Evolutionary conservation across 257 asterid genomes (phyloP), one percentile per base, ranked within the genome.

Genomic region (Solanum peruvianum): DNA sequence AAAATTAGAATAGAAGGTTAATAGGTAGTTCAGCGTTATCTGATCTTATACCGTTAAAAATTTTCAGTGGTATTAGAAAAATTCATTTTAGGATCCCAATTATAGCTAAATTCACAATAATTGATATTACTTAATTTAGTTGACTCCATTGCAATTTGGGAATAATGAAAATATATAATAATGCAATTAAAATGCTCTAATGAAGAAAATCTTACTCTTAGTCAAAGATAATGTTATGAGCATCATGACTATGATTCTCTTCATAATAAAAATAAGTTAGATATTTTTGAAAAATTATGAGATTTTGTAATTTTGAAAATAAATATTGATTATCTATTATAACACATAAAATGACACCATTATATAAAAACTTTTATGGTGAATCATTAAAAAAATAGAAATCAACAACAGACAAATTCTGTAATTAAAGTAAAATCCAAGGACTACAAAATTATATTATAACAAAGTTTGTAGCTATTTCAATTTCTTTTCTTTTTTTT

Each of bases 11-110:
- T 21, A 58, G 3, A 21, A 58, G 13, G 2, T 58, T 58, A 58
- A 56, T 18, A 56, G 11, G 2, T 56, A 56, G 2, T 20, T 11
- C 11, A 0, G 0, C 5, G 11, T 56, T 56, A 0, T 56, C 11
- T 56, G 1, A 56, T 20, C 1, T 56, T 52, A 52, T 52, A 21
- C 4, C 5, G 0, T 75, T 12, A 75, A 75, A 75, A 21, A 21
- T 21, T 39, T 2, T 15, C 2, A 0, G 21, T 39, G 82, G 3
- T 23, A 9, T 10, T 39, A 75, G 4, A 21, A 73, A 15, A 70
- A 13, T n/a, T 41, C 29, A 12, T 76, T n/a, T 41, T 42, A 29
- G 58, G 58, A 8, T 41, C 35, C 0, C 23, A 76, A n/a, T 0
- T 23, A 41, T 0, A 75, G 82, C 7, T 41, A 75, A 75, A 75